These are phyloP conservation scores for Macrotyloma uniflorum DNA, from an alignment of 306 rosid species.

Conservation along the genomic window DNA sequence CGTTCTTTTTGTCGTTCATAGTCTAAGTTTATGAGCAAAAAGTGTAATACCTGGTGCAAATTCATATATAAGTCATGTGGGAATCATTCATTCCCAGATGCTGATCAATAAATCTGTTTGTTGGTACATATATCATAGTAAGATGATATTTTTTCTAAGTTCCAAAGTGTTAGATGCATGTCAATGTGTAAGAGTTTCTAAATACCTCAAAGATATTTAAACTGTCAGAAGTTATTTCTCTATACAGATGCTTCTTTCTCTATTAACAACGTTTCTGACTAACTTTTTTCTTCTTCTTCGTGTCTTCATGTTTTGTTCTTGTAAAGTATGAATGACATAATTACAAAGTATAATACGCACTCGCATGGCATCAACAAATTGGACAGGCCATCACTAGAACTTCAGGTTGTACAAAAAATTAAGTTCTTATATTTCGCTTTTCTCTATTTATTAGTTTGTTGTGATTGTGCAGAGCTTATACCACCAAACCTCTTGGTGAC, in stretches of 20 bases:
- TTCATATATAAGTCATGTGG: neutral
- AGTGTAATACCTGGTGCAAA: neutral
- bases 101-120: neutral
- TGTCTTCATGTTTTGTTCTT: neutral
- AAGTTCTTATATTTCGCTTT: neutral
- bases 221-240: too few relatives aligned
- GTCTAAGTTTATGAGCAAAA: neutral
- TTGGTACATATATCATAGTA: neutral
- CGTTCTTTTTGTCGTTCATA: too few relatives aligned
- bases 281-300: neutral
- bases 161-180: neutral
- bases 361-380: constrained; percentile 26
- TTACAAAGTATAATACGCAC: constrained; percentile 34
- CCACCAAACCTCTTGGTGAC: neutral
- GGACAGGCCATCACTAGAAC: constrained; percentile 30
- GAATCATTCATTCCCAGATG: neutral
- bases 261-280: too few relatives aligned
- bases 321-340: constrained; percentile 33
- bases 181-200: too few relatives aligned
- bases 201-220: too few relatives aligned
- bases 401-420: constrained; percentile 34
- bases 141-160: neutral
- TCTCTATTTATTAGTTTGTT: neutral
- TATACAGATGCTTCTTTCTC: too few relatives aligned
- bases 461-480: neutral